Conservation (phyloP, 345 rosid species). For the Lepidium sativum region DNA sequence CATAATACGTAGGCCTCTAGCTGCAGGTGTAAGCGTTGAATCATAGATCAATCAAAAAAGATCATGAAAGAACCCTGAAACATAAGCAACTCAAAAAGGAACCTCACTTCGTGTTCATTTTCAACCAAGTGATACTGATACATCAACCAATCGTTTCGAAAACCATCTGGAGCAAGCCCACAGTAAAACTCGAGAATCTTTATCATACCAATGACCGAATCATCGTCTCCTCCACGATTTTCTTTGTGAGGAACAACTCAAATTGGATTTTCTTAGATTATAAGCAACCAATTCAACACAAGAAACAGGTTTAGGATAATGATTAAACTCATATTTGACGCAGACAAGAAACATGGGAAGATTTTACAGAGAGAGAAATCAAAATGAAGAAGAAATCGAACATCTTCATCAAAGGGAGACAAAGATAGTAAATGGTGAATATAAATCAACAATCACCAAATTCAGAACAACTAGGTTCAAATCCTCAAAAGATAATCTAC, state of each 20-base stretch:
- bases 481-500: too few relatives aligned
- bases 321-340: too few relatives aligned
- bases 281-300: too few relatives aligned
- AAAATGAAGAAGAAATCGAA: too few relatives aligned
- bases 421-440: too few relatives aligned
- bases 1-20: neutral
- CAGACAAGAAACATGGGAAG: too few relatives aligned
- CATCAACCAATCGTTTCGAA: constrained; percentile 72
- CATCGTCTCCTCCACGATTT: constrained; percentile 20
- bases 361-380: too few relatives aligned
- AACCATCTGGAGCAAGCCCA: constrained; percentile 58
- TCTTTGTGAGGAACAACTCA: constrained; percentile 21
- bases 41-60: neutral
- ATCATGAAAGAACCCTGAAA: neutral
- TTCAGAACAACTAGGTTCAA: too few relatives aligned
- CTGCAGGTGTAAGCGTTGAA: neutral
- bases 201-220: constrained; percentile 43
- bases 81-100: neutral
- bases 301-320: too few relatives aligned
- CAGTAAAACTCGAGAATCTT: constrained; percentile 57
- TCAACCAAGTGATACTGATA: constrained; percentile 67
- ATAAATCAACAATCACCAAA: too few relatives aligned
- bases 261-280: too few relatives aligned
- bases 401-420: too few relatives aligned
- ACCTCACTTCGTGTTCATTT: constrained; percentile 25